phyloP scores from a whole-genome alignment of 805 yeast genomes.

The Yamadazyma endophytica region DNA sequence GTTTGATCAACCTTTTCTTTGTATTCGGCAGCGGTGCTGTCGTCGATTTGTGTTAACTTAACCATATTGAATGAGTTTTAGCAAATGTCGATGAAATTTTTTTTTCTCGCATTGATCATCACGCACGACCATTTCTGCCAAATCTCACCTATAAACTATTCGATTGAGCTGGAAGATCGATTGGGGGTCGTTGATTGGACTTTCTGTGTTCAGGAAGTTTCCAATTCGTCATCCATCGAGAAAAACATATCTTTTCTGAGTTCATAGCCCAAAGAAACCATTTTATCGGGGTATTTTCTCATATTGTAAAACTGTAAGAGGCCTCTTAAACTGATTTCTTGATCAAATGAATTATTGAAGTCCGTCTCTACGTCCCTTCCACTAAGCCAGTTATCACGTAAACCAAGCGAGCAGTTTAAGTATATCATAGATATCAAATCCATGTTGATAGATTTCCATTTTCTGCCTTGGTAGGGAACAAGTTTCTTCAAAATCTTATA shows the following conservation, averaged over 20 bases:
- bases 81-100: background rate
- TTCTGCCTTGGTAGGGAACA: slow-evolving; percentile 87
- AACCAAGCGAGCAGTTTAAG: slow-evolving; percentile 62
- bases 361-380: slow-evolving; percentile 78
- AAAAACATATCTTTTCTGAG: slow-evolving; percentile 6
- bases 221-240: slow-evolving; percentile 12
- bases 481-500: slow-evolving; percentile 71
- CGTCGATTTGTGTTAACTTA: slow-evolving; percentile 69
- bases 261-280: slow-evolving; percentile 57
- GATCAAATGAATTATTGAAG: slow-evolving; percentile 72
- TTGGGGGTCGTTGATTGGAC: no score
- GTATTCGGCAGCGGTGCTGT: slow-evolving; percentile 43
- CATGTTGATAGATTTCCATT: slow-evolving; percentile 93
- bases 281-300: slow-evolving; percentile 47
- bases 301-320: slow-evolving; percentile 73
- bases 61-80: slow-evolving; percentile 46
- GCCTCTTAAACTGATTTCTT: slow-evolving; percentile 80
- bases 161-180: no score
- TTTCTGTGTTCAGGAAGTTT: slow-evolving; percentile 4
- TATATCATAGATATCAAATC: slow-evolving; percentile 86
- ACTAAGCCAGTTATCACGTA: slow-evolving; percentile 83
- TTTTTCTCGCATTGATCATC: background rate
- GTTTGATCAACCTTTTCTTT: slow-evolving; percentile 15
- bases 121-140: slow-evolving; percentile 1
- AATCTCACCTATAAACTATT: background rate